These are phyloP conservation scores for Ceratobasidium theobromae DNA, from an alignment of 1,284 basidiomycete species.

Conservation along the genomic window DNA sequence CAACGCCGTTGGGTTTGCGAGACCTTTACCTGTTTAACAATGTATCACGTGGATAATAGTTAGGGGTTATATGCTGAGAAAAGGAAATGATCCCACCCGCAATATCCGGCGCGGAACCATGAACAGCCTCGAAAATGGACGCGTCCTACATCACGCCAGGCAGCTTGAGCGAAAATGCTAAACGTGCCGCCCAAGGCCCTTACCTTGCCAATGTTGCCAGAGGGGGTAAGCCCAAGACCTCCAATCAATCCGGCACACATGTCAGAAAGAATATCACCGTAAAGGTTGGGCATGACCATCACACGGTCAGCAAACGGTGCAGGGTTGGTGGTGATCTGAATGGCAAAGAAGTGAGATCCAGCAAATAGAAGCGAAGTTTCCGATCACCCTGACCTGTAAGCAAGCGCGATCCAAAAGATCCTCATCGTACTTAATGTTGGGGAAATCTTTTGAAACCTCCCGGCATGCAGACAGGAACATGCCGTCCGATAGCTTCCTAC, in stretches of 20 bases:
- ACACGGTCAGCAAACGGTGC: constrained; percentile 93
- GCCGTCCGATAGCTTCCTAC: constrained; percentile 98
- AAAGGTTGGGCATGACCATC: constrained; percentile 99
- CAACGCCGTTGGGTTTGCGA: constrained; percentile 97
- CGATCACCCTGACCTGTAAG: constrained; percentile 63
- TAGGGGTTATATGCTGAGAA: constrained; percentile 6
- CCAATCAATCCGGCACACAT: constrained; percentile 99
- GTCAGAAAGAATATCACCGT: constrained; percentile 97
- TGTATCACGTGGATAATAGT: constrained; percentile 37
- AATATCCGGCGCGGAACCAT: constrained; percentile 92
- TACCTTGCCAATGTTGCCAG: constrained; percentile 95
- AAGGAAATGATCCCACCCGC: constrained; percentile 54
- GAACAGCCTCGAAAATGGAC: constrained; percentile 99
- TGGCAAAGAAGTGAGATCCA: background rate
- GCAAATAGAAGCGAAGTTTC: background rate
- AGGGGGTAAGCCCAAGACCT: constrained; percentile 95
- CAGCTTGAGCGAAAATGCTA: constrained; percentile 23
- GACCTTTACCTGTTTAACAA: constrained; percentile 77
- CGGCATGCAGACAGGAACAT: constrained; percentile 99
- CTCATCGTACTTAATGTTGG: constrained; percentile 92
- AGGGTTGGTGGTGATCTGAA: constrained; percentile 87
- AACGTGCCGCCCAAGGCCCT: constrained; percentile 40
- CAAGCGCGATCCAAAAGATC: constrained; percentile 97
- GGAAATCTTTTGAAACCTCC: constrained; percentile 95
- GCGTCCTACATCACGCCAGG: constrained; percentile 65